These are phyloP conservation scores for Ganoderma leucocontextum DNA, from an alignment of 1,284 basidiomycete genomes.

Conservation along the genomic window DNA sequence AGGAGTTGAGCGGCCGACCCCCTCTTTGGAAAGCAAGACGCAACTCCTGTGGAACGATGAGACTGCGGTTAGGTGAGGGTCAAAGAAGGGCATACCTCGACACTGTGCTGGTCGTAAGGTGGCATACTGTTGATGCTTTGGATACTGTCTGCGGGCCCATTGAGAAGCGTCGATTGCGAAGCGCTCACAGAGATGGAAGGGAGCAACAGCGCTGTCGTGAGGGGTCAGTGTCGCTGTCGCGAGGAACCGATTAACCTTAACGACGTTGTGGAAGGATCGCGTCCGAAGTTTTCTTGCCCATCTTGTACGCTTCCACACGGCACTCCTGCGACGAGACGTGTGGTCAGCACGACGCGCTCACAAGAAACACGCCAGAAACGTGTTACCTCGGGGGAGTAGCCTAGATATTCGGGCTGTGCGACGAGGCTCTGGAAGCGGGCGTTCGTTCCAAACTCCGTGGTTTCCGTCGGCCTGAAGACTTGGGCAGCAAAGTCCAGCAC, in stretches of 20 bases:
- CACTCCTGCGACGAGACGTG: constrained; percentile 32
- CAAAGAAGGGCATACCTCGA: constrained; percentile 35
- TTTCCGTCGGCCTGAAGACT: constrained; percentile 39
- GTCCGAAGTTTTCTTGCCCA: constrained; percentile 35
- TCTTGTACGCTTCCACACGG: constrained; percentile 36
- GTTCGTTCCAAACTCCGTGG: constrained; percentile 36
- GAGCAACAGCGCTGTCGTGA: constrained; percentile 17
- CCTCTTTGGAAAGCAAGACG: constrained; percentile 37
- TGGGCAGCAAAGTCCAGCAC: constrained; percentile 46
- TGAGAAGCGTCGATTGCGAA: constrained; percentile 2
- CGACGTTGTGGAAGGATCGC: constrained; percentile 21
- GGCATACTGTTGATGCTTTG: constrained; percentile 37
- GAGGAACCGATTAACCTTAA: constrained; percentile 11
- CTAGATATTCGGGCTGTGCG: constrained; percentile 44
- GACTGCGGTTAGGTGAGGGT: neutral
- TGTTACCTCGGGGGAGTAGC: constrained; percentile 53
- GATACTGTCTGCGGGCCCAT: constrained; percentile 27
- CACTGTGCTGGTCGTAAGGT: constrained; percentile 37
- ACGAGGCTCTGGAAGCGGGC: constrained; percentile 46
- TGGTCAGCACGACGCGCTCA: neutral
- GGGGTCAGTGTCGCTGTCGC: too few relatives aligned
- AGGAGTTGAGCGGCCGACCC: constrained; percentile 37
- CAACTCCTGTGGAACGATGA: constrained; percentile 35
- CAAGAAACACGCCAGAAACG: neutral
- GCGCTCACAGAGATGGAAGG: constrained; percentile 12